Evolutionary conservation across 2,329 filamentous ascomycete genomes (phyloP), one percentile per base, ranked within the genome.

Genomic region (Aureobasidium lini): DNA sequence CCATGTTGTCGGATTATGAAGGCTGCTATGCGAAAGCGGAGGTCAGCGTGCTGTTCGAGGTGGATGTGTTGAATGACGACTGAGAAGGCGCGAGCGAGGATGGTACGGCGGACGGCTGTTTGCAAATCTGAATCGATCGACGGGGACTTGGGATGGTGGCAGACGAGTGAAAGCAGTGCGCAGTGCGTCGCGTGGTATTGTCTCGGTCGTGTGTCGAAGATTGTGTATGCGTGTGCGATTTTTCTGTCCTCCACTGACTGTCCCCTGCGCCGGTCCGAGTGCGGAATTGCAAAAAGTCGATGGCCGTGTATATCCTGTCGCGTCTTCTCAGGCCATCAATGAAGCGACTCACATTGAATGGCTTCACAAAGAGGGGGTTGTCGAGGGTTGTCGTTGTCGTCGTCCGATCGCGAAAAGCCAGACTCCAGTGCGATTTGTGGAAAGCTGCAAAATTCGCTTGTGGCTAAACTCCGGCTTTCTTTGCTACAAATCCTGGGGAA

Each of bases 1-100:
- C 77, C 77, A 80, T 80, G 72, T 71, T 78, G 78, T 76, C 76
- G 73, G 68, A 72, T 70, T 69, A 71, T 74, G 73, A 77, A 74
- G 73, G 73, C 65, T 66, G 67, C 69, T 70, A 62, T 16, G 44
- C 46, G 39, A 43, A 43, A 29, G 52, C 39, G 43, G 23, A 7
- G 53, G 54, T 57, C 54, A 57, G 54, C 48, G 32, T 47, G 11
- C 6, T 39, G 54, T 46, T 31, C n/a, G 16, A 11, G 42, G n/a
- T 11, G 31, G 3, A 3, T 10, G 4, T 9, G 18, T 34, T 42
- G 32, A 4, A 23, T 23, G 43, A 48, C 16, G 43, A 43, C 34
- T 18, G 54, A 48, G 43, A 57, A 48, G 43, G 28, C 18, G 43
- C 54, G 54, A 48, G 9, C 31, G 18, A 16, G 39, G 13, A 29